Percentiles rank a stretch among this genome's conserved stretches.
Evolutionary conservation across 257 asterid species (phyloP).

Genomic region (Nicotiana obtusifolia): DNA sequence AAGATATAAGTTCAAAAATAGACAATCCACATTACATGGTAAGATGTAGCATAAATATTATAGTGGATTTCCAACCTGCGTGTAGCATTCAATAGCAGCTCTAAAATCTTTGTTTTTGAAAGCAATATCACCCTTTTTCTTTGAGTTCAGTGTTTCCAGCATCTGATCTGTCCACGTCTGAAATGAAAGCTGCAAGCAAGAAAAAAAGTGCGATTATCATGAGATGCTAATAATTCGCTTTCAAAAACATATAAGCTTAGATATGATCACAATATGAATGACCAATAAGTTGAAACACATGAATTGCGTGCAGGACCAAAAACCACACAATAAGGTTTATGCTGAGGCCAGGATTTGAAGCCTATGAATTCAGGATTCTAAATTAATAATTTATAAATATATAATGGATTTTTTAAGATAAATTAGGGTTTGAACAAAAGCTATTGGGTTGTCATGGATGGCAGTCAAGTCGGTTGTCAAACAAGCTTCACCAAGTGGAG

Average conservation of each 20-base stretch:
- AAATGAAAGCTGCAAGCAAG: conserved; percentile 35
- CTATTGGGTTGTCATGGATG: conserved; percentile 41
- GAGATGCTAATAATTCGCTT: neutral
- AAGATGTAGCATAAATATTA: neutral
- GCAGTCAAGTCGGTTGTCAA: conserved; percentile 84
- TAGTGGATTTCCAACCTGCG: conserved; percentile 24
- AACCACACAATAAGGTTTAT: neutral
- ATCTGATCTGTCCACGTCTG: conserved; percentile 50
- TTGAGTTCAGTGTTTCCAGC: conserved; percentile 39
- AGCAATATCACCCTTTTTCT: conserved; percentile 40
- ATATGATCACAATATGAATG: neutral
- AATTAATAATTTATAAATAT: too few relatives aligned
- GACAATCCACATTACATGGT: neutral
- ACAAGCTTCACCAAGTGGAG: conserved; percentile 97
- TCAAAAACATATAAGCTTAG: neutral
- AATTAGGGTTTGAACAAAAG: too few relatives aligned
- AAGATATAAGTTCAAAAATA: neutral
- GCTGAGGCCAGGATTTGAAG: too few relatives aligned
- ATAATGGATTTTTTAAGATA: too few relatives aligned
- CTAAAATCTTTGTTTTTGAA: conserved; percentile 36
- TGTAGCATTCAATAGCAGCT: conserved; percentile 39
- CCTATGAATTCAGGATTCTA: too few relatives aligned
- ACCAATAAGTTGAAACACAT: neutral
- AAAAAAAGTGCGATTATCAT: neutral
- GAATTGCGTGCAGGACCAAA: neutral